Evolutionary conservation across 805 yeast genomes (phyloP).

Genomic region (Deakozyma indianensis): DNA sequence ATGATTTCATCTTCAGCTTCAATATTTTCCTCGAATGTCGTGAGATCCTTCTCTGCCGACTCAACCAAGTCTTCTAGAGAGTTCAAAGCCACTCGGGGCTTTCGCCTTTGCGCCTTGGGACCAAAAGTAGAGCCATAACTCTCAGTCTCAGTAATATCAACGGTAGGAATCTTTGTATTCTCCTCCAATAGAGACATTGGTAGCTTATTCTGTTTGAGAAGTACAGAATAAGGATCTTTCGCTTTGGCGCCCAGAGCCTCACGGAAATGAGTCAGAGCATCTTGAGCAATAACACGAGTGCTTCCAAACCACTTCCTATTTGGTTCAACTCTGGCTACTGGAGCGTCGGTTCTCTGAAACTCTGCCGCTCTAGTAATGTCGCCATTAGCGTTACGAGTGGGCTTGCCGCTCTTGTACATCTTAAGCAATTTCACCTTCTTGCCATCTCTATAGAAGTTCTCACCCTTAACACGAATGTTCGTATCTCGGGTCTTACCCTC

Average conservation of each 20-base stretch:
- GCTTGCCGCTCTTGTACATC: conserved; percentile 89
- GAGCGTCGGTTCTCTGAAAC: conserved; percentile 74
- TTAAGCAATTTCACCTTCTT: conserved; percentile 77
- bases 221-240: conserved; percentile 71
- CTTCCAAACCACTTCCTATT: conserved; percentile 97
- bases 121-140: conserved; percentile 74
- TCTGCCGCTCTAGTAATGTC: conserved; percentile 79
- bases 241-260: conserved; percentile 83
- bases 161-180: conserved; percentile 57
- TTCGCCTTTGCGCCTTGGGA: conserved; percentile 87
- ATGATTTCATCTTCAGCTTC: conserved; percentile 31
- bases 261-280: conserved; percentile 85
- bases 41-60: conserved; percentile 40
- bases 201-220: conserved; percentile 75
- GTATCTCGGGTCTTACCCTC: conserved; percentile 77
- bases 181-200: conserved; percentile 95
- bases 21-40: conserved; percentile 54
- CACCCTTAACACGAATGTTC: conserved; percentile 88
- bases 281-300: conserved; percentile 94
- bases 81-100: conserved; percentile 69
- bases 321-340: conserved; percentile 88
- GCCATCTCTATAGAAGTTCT: conserved; percentile 86
- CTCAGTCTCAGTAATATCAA: conserved; percentile 79
- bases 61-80: conserved; percentile 65
- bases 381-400: conserved; percentile 75